These are phyloP conservation scores for Diaporthe destruens DNA, from an alignment of 2,329 filamentous ascomycete genomes.

Conservation along the genomic window DNA sequence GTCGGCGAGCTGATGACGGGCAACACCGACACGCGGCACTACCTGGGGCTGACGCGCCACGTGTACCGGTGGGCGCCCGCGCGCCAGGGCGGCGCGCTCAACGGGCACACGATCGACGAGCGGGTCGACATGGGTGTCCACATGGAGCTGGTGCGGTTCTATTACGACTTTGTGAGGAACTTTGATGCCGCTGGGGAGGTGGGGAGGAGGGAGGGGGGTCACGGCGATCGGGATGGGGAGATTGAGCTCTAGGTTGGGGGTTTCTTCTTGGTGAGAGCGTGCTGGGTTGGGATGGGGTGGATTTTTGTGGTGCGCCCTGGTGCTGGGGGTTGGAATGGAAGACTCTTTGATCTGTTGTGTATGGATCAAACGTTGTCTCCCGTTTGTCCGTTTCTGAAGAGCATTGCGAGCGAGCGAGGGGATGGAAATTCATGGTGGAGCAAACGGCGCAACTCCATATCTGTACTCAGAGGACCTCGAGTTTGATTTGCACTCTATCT, in stretches of 20 bases:
- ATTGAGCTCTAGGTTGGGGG: not conserved
- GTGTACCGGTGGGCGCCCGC: conserved; percentile 56
- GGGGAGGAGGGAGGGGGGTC: not conserved
- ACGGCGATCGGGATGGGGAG: not conserved
- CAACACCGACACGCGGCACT: conserved; percentile 54
- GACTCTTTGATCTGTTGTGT: too few species aligned
- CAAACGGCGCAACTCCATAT: too few species aligned
- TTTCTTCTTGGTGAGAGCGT: not conserved
- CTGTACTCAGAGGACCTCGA: too few species aligned
- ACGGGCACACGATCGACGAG: conserved; percentile 56
- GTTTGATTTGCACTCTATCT: too few species aligned
- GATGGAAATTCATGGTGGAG: too few species aligned
- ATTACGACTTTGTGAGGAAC: conserved; percentile 54
- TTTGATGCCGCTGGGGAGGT: conserved; percentile 49
- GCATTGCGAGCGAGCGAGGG: too few species aligned
- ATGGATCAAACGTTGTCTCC: too few species aligned
- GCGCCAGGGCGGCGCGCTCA: conserved; percentile 49
- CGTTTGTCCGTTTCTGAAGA: too few species aligned
- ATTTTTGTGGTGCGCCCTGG: too few species aligned
- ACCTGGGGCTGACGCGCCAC: conserved; percentile 50
- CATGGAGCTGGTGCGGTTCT: conserved; percentile 54
- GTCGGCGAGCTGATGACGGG: conserved; percentile 54
- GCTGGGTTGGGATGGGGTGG: too few species aligned
- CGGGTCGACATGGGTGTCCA: conserved; percentile 54
- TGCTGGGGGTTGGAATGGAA: too few species aligned